Evolutionary conservation across 148 eudicot species (phyloP).

Genomic region (Dysphania ambrosioides): DNA sequence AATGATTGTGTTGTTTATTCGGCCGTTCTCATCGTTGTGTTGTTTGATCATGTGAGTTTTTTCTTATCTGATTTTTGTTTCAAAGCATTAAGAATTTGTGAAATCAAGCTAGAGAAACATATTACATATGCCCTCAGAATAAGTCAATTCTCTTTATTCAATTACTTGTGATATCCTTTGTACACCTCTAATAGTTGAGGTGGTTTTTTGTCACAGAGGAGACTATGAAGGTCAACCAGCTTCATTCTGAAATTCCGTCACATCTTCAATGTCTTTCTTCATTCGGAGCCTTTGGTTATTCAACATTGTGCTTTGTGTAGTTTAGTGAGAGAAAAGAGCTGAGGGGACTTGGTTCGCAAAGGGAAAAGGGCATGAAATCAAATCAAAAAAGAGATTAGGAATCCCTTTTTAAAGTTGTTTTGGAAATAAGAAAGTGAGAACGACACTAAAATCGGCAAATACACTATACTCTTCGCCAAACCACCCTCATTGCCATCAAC

Average conservation of each 20-base stretch:
- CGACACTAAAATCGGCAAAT: conserved; percentile 74
- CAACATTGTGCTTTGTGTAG: too few relatives aligned
- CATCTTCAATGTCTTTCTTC: too few relatives aligned
- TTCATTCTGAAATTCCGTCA: not conserved
- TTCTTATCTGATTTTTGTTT: not conserved
- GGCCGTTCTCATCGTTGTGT: not conserved
- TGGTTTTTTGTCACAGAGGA: not conserved
- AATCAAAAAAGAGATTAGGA: too few relatives aligned
- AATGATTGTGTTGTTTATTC: not conserved
- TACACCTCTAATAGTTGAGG: not conserved
- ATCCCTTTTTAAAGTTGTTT: too few relatives aligned
- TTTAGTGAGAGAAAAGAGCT: too few relatives aligned
- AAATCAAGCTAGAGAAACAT: not conserved
- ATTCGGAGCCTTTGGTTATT: too few relatives aligned
- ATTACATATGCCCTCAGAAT: not conserved
- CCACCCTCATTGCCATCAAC: conserved; percentile 19
- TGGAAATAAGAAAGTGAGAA: too few relatives aligned
- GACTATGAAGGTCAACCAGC: not conserved
- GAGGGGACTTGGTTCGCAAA: too few relatives aligned
- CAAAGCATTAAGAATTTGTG: not conserved
- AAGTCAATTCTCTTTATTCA: too few relatives aligned
- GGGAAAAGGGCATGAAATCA: too few relatives aligned
- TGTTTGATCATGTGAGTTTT: too few relatives aligned
- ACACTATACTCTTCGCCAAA: conserved; percentile 45
- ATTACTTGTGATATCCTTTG: too few relatives aligned